Percentiles rank a stretch among this genome's conserved stretches.
These are phyloP conservation scores for Macrolepiota albuminosa DNA, from an alignment of 768 basidiomycete species.

Conservation along the genomic window DNA sequence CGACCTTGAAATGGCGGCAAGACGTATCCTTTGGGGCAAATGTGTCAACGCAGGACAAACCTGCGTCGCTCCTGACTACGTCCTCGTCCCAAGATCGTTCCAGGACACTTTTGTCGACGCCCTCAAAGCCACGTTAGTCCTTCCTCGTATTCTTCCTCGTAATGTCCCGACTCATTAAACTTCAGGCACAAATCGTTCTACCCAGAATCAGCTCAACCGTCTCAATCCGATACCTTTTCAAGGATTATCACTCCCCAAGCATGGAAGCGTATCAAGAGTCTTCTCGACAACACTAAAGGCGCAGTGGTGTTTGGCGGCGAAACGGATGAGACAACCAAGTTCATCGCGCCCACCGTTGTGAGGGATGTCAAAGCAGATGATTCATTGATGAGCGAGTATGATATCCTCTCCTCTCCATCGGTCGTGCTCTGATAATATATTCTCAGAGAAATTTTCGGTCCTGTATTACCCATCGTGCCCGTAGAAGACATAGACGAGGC, in stretches of 20 bases:
- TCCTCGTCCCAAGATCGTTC: conserved; percentile 41
- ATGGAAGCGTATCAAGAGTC: conserved; percentile 51
- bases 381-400: conserved; percentile 73
- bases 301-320: conserved; percentile 61
- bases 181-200: conserved; percentile 53
- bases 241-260: conserved; percentile 53
- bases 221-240: conserved; percentile 36
- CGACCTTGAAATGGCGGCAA: conserved; percentile 61
- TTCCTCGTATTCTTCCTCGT: neutral
- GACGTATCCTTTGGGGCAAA: conserved; percentile 82
- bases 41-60: conserved; percentile 72
- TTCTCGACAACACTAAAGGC: conserved; percentile 67
- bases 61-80: conserved; percentile 62
- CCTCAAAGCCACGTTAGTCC: conserved; percentile 35
- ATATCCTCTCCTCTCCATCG: conserved; percentile 3
- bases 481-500: conserved; percentile 70
- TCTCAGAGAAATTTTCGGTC: conserved; percentile 78
- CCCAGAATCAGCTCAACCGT: conserved; percentile 42
- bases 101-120: conserved; percentile 43
- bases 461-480: conserved; percentile 69
- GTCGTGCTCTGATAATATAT: neutral
- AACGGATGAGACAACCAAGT: conserved; percentile 49
- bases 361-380: conserved; percentile 58
- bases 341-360: conserved; percentile 72
- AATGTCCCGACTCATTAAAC: neutral